Conservation (phyloP, 148 eudicot genomes). For the Vaccinium macrocarpon region DNA sequence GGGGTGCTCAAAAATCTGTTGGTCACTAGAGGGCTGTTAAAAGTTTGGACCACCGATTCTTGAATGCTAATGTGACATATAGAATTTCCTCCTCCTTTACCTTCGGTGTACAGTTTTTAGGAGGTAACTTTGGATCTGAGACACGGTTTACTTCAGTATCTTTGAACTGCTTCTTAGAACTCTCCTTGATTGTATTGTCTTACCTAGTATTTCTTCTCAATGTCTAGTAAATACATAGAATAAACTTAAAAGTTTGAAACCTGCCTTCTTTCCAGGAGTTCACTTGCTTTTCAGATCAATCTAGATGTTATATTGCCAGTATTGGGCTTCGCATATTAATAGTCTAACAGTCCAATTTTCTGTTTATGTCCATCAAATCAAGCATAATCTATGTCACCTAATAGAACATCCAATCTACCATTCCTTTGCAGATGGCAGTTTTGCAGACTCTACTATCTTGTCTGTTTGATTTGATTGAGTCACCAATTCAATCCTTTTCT, state of each 20-base stretch:
- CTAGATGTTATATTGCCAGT: neutral
- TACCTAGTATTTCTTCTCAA: neutral
- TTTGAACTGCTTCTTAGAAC: conserved; percentile 2
- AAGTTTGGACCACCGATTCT: neutral
- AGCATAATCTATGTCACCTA: neutral
- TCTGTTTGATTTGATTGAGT: neutral
- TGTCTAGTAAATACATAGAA: neutral
- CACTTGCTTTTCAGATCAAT: neutral
- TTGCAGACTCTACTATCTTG: neutral
- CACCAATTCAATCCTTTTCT: neutral
- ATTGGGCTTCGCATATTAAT: neutral
- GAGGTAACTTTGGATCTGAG: neutral
- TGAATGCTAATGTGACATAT: neutral
- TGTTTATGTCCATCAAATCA: neutral
- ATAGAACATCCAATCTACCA: neutral
- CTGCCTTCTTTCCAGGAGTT: neutral
- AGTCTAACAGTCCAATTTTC: neutral
- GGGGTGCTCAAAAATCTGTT: neutral
- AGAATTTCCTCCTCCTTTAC: neutral
- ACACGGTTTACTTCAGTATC: neutral
- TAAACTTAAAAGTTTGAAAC: neutral
- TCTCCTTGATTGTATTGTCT: neutral
- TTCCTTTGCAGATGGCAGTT: neutral
- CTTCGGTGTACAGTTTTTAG: neutral
- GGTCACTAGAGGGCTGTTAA: neutral